Percentiles rank a stretch among this genome's conserved stretches.
phyloP scores from a whole-genome alignment of 768 basidiomycete genomes.

The Boletus rufocinnamomeus region DNA sequence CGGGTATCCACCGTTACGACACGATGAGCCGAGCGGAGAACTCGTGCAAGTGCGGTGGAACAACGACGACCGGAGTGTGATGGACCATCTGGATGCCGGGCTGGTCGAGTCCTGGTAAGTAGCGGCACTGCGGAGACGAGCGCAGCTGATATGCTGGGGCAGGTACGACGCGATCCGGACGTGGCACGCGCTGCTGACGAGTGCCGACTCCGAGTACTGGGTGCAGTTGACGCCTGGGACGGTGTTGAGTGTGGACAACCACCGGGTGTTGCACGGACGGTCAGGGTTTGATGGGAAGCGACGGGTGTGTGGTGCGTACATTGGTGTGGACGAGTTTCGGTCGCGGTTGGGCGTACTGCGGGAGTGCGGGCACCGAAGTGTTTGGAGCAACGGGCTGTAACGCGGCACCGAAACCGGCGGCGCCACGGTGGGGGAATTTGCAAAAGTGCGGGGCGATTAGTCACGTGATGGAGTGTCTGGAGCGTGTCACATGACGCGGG shows the following conservation, averaged over 20 bases:
- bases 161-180: constrained; percentile 80
- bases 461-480: constrained; percentile 24
- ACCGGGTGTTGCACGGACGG: constrained; percentile 93
- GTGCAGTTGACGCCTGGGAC: constrained; percentile 86
- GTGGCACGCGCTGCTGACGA: constrained; percentile 78
- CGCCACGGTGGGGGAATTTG: constrained; percentile 24
- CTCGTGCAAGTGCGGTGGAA: constrained; percentile 89
- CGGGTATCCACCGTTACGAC: constrained; percentile 72
- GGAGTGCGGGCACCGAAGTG: constrained; percentile 53
- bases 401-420: constrained; percentile 28
- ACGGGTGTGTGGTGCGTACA: constrained; percentile 95
- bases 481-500: constrained; percentile 21
- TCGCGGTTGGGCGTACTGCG: constrained; percentile 71
- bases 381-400: constrained; percentile 60
- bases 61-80: constrained; percentile 87
- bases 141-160: constrained; percentile 1
- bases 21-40: constrained; percentile 59
- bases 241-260: constrained; percentile 91
- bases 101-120: constrained; percentile 73
- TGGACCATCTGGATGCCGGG: constrained; percentile 58
- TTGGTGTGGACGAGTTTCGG: constrained; percentile 86
- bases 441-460: constrained; percentile 22
- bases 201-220: constrained; percentile 89
- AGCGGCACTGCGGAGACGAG: background rate
- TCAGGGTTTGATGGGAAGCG: constrained; percentile 86